Conservation (phyloP, 2,329 filamentous ascomycete species). For the Ceratocystis huliohia region DNA sequence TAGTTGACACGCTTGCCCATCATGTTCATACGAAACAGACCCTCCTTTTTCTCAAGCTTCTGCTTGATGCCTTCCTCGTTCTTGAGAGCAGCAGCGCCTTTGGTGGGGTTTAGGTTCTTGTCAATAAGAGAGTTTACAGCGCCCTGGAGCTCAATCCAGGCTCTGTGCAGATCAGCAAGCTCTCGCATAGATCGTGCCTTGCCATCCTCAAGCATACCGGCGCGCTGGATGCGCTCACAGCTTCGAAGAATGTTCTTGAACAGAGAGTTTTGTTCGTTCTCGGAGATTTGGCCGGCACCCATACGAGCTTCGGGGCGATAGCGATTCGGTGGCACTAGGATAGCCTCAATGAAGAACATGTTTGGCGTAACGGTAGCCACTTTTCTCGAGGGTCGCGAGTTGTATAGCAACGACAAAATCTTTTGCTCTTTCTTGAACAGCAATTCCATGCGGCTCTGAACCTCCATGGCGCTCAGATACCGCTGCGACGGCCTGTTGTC, state of each 20-base stretch:
- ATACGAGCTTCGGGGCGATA: conserved; percentile 79
- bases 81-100: conserved; percentile 61
- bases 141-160: conserved; percentile 76
- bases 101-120: conserved; percentile 69
- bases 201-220: conserved; percentile 9
- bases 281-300: conserved; percentile 67
- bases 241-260: conserved; percentile 74
- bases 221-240: conserved; percentile 40
- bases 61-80: conserved; percentile 96
- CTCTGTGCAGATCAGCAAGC: conserved; percentile 71
- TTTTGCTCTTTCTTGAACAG: conserved; percentile 83
- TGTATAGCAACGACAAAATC: conserved; percentile 73
- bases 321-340: conserved; percentile 84
- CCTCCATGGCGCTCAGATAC: conserved; percentile 73
- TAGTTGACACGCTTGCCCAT: conserved; percentile 99
- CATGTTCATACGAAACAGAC: conserved; percentile 97
- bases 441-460: conserved; percentile 61
- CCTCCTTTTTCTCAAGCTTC: conserved; percentile 95
- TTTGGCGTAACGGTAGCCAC: conserved; percentile 53
- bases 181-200: conserved; percentile 25
- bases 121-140: conserved; percentile 88
- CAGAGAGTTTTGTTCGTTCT: conserved; percentile 75
- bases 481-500: conserved; percentile 41
- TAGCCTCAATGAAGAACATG: conserved; percentile 84
- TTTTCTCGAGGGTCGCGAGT: conserved; percentile 52